These are phyloP conservation scores for Calonectria ilicicola DNA, from an alignment of 2,329 filamentous ascomycete species.

Conservation along the genomic window DNA sequence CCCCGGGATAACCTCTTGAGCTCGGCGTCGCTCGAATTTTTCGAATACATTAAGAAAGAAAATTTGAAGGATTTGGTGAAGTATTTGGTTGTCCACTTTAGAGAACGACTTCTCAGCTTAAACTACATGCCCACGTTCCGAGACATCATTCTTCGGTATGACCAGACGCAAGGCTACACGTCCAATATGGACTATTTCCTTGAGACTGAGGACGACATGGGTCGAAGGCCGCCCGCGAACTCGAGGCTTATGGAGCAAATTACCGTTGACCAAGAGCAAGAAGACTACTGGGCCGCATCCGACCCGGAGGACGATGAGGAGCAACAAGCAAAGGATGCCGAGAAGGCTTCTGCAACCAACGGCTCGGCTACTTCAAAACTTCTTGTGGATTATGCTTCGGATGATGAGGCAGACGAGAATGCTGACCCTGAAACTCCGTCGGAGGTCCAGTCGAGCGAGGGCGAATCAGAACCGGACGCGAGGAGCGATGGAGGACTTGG, in stretches of 20 bases:
- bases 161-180: slow-evolving; percentile 79
- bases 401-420: slow-evolving; percentile 76
- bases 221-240: slow-evolving; percentile 55
- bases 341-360: slow-evolving; percentile 62
- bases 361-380: slow-evolving; percentile 75
- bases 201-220: slow-evolving; percentile 74
- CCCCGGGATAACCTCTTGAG: slow-evolving; percentile 93
- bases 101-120: slow-evolving; percentile 80
- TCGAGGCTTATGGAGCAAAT: slow-evolving; percentile 79
- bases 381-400: slow-evolving; percentile 92
- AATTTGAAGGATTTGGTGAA: slow-evolving; percentile 84
- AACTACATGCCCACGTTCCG: slow-evolving; percentile 89
- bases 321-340: slow-evolving; percentile 49
- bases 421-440: slow-evolving; percentile 67
- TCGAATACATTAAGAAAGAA: slow-evolving; percentile 89
- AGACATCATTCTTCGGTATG: slow-evolving; percentile 80
- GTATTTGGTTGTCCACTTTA: slow-evolving; percentile 86
- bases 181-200: slow-evolving; percentile 77
- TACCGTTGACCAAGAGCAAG: slow-evolving; percentile 81
- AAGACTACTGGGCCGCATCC: slow-evolving; percentile 93
- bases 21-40: slow-evolving; percentile 93
- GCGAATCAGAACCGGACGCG: slow-evolving; percentile 48
- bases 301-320: slow-evolving; percentile 85
- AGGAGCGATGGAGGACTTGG: slow-evolving; percentile 38
- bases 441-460: slow-evolving; percentile 43